A percentile compares a stretch with the other conserved stretches of the same genome.
Evolutionary conservation across 148 eudicot genomes (phyloP).

Genomic region (Rhododendron henanense): DNA sequence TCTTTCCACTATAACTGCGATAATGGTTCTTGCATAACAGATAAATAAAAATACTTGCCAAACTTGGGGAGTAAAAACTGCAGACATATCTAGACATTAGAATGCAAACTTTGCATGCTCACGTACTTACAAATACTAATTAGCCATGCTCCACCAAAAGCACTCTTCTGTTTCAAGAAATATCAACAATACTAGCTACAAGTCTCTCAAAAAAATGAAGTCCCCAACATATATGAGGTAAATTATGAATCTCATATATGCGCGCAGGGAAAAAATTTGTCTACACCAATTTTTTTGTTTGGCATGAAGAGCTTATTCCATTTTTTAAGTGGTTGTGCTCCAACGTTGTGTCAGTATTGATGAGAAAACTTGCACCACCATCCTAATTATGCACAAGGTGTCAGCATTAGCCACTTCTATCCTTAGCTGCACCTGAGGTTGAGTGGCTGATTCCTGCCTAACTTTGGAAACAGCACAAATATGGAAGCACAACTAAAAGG

Average conservation of each 20-base stretch:
- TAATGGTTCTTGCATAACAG: neutral
- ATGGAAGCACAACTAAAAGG: neutral
- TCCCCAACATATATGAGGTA: neutral
- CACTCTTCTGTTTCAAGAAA: neutral
- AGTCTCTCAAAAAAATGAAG: neutral
- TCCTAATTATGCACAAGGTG: neutral
- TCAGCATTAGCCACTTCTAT: neutral
- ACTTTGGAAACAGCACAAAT: neutral
- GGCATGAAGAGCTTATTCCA: neutral
- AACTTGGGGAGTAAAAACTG: neutral
- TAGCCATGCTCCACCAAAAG: neutral
- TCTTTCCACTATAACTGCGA: neutral
- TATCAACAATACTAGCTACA: neutral
- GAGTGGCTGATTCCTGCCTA: neutral
- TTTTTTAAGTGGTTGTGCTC: neutral
- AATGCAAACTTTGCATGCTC: neutral
- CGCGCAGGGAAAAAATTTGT: neutral
- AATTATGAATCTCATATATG: neutral
- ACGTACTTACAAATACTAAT: neutral
- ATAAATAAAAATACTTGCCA: neutral
- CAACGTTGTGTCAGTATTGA: neutral
- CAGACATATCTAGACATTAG: neutral
- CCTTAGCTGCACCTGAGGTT: neutral
- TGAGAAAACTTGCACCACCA: neutral
- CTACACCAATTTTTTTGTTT: neutral